phyloP scores from a whole-genome alignment of 2,329 filamentous ascomycete species.

The Fusarium acutatum region DNA sequence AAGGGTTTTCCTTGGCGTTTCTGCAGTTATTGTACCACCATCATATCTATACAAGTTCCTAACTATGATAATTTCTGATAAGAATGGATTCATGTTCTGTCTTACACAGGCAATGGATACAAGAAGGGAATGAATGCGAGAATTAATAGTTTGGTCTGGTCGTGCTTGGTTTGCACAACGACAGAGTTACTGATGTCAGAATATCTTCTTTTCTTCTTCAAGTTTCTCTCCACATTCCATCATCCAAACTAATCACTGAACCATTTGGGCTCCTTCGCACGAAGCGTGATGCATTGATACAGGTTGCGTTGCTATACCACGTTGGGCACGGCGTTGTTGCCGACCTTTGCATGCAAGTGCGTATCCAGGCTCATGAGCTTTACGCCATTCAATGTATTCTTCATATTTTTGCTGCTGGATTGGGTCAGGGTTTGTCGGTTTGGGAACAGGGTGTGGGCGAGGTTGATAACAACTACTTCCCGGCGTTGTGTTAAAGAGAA shows the following conservation, averaged over 20 bases:
- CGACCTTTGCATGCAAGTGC: constrained; percentile 56
- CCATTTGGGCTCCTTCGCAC: neutral
- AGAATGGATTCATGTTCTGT: neutral
- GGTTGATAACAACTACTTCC: neutral
- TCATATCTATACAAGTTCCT: neutral
- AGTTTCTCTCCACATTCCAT: neutral
- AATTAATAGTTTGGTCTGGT: neutral
- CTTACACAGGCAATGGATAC: neutral
- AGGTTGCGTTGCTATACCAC: constrained; percentile 19
- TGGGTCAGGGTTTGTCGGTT: constrained; percentile 53
- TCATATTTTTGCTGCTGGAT: constrained; percentile 57
- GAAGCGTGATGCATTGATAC: neutral
- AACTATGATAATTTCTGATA: neutral
- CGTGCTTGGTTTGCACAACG: neutral
- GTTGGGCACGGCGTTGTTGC: constrained; percentile 51
- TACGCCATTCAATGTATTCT: constrained; percentile 59
- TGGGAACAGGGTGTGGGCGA: constrained; percentile 43
- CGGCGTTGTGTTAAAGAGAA: neutral
- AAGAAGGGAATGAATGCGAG: neutral
- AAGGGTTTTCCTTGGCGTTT: neutral
- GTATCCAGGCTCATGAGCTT: constrained; percentile 58
- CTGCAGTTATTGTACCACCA: constrained; percentile 16
- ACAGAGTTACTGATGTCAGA: neutral
- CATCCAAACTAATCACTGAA: neutral
- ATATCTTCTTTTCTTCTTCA: neutral